Conservation (phyloP, 169 alveolate genomes). For the Toxoplasma gondii region DNA sequence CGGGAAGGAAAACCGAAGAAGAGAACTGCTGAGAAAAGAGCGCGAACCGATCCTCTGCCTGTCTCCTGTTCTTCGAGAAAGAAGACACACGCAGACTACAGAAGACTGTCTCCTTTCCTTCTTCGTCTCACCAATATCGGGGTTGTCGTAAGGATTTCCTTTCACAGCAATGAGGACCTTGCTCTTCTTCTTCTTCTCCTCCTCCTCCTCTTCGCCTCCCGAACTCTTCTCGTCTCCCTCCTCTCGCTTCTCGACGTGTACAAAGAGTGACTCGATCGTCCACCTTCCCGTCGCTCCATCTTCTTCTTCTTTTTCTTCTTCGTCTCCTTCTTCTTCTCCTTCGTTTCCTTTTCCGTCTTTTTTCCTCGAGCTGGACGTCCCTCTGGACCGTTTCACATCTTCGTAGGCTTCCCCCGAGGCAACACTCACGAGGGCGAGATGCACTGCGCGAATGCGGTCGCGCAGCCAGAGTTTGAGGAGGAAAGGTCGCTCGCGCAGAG, state of each 20-base stretch:
- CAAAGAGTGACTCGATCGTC: background rate
- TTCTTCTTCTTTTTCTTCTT: background rate
- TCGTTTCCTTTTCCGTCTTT: background rate
- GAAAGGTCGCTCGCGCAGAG: constrained; percentile 15
- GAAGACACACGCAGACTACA: too few relatives aligned
- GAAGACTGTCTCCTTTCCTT: too few relatives aligned
- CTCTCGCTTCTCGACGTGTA: background rate
- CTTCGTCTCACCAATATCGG: background rate
- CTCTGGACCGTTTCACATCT: background rate
- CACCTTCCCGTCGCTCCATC: background rate
- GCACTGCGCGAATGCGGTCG: background rate
- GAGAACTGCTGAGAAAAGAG: too few relatives aligned
- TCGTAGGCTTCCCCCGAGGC: background rate
- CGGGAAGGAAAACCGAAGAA: background rate
- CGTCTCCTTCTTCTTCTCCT: background rate
- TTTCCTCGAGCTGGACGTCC: background rate
- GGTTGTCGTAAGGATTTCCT: constrained; percentile 31
- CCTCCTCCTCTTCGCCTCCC: background rate
- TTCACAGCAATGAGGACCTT: constrained; percentile 9
- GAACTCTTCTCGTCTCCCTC: background rate
- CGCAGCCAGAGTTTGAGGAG: background rate
- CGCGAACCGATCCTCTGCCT: too few relatives aligned
- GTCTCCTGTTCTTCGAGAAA: background rate
- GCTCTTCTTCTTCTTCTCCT: background rate
- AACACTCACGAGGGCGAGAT: background rate